Evolutionary conservation across 2,329 filamentous ascomycete species (phyloP).

Genomic region (Penicillium sp.): DNA sequence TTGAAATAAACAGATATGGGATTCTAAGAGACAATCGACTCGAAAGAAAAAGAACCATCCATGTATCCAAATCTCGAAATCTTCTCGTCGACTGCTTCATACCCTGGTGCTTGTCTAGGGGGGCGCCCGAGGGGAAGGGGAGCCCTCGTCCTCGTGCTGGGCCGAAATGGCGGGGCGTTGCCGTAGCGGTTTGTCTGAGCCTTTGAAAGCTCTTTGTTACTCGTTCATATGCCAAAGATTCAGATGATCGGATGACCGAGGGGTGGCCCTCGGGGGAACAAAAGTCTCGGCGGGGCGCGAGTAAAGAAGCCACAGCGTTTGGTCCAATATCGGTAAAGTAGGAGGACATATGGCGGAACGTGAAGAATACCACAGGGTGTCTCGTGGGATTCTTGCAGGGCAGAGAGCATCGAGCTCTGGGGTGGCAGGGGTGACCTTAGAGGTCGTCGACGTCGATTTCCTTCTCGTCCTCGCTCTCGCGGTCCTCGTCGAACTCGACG

Average conservation of each 20-base stretch:
- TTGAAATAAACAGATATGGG: conserved; percentile 25
- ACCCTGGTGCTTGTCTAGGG: conserved; percentile 31
- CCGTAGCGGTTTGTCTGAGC: conserved; percentile 7
- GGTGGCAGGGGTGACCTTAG: conserved; percentile 53
- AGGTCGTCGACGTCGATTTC: conserved; percentile 97
- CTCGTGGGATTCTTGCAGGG: conserved; percentile 35
- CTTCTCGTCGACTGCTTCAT: conserved; percentile 34
- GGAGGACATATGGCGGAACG: conserved; percentile 25
- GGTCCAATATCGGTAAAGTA: conserved; percentile 20
- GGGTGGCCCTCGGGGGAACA: conserved; percentile 9
- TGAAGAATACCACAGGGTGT: conserved; percentile 25
- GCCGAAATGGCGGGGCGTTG: conserved; percentile 17
- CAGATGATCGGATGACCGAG: conserved; percentile 10
- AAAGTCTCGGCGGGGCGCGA: conserved; percentile 15
- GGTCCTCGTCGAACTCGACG: conserved; percentile 98
- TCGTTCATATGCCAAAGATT: conserved; percentile 16
- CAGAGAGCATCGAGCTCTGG: conserved; percentile 35
- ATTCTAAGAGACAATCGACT: conserved; percentile 14
- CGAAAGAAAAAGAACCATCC: conserved; percentile 18
- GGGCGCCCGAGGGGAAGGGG: conserved; percentile 17
- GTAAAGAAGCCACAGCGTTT: conserved; percentile 19
- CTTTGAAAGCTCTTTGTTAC: conserved; percentile 12
- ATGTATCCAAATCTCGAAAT: conserved; percentile 21
- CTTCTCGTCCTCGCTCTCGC: conserved; percentile 70
- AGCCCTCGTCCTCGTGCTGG: conserved; percentile 19